Evolutionary conservation across 352 stramenopile genomes (phyloP).

Genomic region (Phytopythium helicoides): DNA sequence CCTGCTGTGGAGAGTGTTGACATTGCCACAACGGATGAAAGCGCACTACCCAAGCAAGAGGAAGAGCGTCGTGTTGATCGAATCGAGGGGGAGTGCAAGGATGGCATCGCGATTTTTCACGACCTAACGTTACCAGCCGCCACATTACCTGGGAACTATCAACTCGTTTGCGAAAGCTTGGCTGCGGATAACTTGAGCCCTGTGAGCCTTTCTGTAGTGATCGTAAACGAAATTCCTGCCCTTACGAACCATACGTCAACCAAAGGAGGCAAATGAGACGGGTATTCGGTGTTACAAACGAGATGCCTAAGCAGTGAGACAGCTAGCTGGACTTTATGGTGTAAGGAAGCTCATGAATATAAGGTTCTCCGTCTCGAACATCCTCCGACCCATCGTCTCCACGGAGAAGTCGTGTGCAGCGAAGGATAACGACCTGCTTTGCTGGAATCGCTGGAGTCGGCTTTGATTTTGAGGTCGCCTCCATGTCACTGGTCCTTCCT

Average conservation of each 20-base stretch:
- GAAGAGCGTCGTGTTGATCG: conserved; percentile 15
- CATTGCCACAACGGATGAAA: too few relatives aligned
- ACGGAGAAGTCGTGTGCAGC: conserved; percentile 35
- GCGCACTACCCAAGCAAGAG: neutral
- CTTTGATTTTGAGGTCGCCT: neutral
- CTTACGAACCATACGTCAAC: neutral
- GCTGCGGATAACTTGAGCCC: conserved; percentile 14
- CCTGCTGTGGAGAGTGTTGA: too few relatives aligned
- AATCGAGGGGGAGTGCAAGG: conserved; percentile 14
- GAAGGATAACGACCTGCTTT: conserved; percentile 44
- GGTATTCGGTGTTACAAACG: neutral
- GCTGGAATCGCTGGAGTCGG: conserved; percentile 4
- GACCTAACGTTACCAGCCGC: conserved; percentile 22
- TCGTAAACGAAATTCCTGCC: conserved; percentile 8
- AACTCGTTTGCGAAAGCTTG: conserved; percentile 39
- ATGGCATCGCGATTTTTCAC: conserved; percentile 27
- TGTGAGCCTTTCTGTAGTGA: conserved; percentile 12
- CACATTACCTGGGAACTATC: conserved; percentile 33
- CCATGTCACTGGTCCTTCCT: conserved; percentile 4
- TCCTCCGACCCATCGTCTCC: conserved; percentile 25
- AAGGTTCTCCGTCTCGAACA: conserved; percentile 29
- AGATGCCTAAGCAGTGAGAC: too few relatives aligned
- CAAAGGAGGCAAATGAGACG: neutral
- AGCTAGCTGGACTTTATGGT: conserved; percentile 28
- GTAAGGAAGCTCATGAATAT: conserved; percentile 46